Evolutionary conservation across 352 stramenopile species (phyloP), one percentile per base, ranked within the genome.

Genomic region (Blastocystis sp.): DNA sequence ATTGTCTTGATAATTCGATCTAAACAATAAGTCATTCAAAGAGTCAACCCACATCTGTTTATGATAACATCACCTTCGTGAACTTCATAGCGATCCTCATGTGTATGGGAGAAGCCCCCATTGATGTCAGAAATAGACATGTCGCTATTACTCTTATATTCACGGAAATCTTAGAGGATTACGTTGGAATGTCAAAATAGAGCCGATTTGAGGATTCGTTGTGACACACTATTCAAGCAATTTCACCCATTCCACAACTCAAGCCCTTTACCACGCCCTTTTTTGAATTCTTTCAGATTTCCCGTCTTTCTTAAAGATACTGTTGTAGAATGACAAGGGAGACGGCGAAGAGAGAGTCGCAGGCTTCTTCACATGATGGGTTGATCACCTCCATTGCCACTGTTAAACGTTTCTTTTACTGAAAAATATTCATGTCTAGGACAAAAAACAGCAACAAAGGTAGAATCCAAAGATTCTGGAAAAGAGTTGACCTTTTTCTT

Each of bases 81-180:
- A 13, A 89, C 78, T 24, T 89, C 78, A 53, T 89, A 89, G 56
- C 78, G 58, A 33, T 89, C 78, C 53, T 89, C 78, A 51, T 40
- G 56, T 44, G 24, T 79, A 37, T 64, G 66, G 22, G 78, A 48
- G 76, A 54, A 64, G 1, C 44, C 51, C 53, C 73, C 73, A 42
- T 58, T 84, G 17, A 66, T 42, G 24, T 84, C 73, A 9, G 73
- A 84, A 19, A 44, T 84, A 54, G 42, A 84, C 56, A 84, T 69
- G 40, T 9, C 40, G 40, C 40, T 48, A 48, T 48, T 48, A 48
- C 40, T 48, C 40, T 2, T 48, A 48, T 48, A 48, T 48, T 48
- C 33, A 62, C n/a, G 70, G 42, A 62, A 62, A 70, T 48, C 22
- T 35, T 42, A 19, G 60, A 35, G 24, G 30, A 70, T 70, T 70